phyloP scores from a whole-genome alignment of 345 rosid species.

The Acer campestre region DNA sequence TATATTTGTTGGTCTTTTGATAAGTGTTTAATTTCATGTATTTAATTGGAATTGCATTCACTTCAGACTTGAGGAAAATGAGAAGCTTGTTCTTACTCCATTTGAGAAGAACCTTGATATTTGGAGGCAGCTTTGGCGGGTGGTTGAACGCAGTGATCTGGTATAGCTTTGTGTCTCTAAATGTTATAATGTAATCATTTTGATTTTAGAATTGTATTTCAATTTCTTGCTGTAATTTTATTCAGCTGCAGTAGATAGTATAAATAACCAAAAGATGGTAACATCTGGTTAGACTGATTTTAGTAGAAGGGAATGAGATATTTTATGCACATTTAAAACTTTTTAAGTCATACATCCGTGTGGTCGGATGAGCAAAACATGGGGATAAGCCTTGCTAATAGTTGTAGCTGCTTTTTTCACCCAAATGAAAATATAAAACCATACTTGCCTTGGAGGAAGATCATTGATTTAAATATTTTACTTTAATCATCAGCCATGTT shows the following conservation, averaged over 20 bases:
- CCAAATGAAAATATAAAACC: background rate
- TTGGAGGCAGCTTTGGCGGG: constrained; percentile 99
- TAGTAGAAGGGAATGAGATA: background rate
- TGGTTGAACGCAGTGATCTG: constrained; percentile 94
- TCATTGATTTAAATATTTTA: background rate
- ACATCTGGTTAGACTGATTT: background rate
- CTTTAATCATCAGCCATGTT: background rate
- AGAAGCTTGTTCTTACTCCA: constrained; percentile 89
- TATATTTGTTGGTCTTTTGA: background rate
- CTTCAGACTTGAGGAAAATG: constrained; percentile 92
- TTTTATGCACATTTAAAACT: background rate
- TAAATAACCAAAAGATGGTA: constrained; percentile 6
- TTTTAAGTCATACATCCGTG: background rate
- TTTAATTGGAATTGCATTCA: constrained; percentile 13
- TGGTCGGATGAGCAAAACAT: background rate
- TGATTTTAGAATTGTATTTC: background rate
- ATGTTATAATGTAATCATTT: background rate
- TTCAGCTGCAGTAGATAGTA: background rate
- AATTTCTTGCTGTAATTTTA: background rate
- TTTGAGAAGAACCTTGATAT: constrained; percentile 97
- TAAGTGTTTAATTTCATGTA: background rate
- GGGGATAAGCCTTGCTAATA: background rate
- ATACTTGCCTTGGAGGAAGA: background rate
- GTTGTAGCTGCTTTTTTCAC: background rate
- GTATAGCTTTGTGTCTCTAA: constrained; percentile 39